These are phyloP conservation scores for Paramecium sonneborni DNA, from an alignment of 73 alveolate species.

Conservation along the genomic window DNA sequence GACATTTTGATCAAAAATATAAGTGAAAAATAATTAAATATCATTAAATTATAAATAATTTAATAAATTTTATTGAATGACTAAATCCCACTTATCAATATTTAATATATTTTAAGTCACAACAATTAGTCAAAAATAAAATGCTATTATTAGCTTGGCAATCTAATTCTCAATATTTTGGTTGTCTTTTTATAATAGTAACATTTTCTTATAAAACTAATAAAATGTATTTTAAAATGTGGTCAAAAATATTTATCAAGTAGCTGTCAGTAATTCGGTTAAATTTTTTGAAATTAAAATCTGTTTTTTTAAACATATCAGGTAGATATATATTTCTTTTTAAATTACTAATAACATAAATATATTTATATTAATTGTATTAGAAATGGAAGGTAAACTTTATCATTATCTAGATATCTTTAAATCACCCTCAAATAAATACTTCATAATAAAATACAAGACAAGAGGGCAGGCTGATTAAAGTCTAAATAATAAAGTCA, in stretches of 20 bases:
- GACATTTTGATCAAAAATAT: neutral
- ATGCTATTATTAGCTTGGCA: slow-evolving; percentile 13
- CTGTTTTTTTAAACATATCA: neutral
- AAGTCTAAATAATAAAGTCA: neutral
- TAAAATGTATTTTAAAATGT: neutral
- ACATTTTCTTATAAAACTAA: neutral
- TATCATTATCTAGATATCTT: neutral
- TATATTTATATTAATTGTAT: neutral
- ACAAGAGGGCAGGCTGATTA: neutral
- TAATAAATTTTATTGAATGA: slow-evolving; percentile 2
- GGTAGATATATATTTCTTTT: neutral
- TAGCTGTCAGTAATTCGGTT: neutral
- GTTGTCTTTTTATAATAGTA: neutral
- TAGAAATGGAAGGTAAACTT: neutral
- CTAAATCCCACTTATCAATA: slow-evolving; percentile 32
- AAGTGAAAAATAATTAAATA: neutral
- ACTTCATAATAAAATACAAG: neutral
- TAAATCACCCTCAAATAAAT: neutral
- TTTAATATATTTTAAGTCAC: slow-evolving; percentile 23
- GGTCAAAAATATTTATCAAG: neutral
- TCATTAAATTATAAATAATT: neutral
- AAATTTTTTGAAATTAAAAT: neutral
- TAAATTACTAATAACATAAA: too few relatives aligned
- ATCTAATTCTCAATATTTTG: neutral
- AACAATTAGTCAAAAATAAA: neutral